phyloP scores from a whole-genome alignment of 1,284 basidiomycete species.

The Trichosporon faecale region DNA sequence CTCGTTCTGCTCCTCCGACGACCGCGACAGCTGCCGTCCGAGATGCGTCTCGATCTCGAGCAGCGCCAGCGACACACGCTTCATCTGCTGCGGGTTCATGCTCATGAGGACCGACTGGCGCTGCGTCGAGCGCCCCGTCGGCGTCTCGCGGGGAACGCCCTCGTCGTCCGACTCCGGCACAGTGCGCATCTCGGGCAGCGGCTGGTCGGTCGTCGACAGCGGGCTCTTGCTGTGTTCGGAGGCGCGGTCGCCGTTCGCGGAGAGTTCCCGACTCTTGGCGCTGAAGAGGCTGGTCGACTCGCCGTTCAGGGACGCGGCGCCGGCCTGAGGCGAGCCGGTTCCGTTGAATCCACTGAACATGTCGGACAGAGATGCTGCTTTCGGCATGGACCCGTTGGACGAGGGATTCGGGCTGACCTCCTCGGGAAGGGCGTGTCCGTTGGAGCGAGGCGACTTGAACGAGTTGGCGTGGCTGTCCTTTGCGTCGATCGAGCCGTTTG shows the following conservation, averaged over 20 bases:
- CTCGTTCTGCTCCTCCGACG: conserved; percentile 20
- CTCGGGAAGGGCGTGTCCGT: neutral
- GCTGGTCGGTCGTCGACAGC: neutral
- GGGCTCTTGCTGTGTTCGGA: conserved; percentile 1
- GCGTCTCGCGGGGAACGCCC: neutral
- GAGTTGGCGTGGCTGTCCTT: neutral
- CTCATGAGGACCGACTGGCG: conserved; percentile 39
- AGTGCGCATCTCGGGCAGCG: neutral
- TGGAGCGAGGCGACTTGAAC: neutral
- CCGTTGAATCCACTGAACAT: neutral
- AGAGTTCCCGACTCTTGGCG: neutral
- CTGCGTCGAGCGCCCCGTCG: conserved; percentile 13
- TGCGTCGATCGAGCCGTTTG: conserved; percentile 4
- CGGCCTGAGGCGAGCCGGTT: neutral
- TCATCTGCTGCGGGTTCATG: conserved; percentile 40
- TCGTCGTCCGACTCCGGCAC: conserved; percentile 1
- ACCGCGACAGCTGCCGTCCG: conserved; percentile 6
- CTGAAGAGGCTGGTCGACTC: conserved; percentile 4
- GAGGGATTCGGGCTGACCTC: neutral
- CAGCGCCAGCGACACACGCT: conserved; percentile 45
- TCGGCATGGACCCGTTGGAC: conserved; percentile 2
- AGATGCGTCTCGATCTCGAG: conserved; percentile 41
- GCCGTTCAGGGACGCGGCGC: neutral
- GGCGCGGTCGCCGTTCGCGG: neutral
- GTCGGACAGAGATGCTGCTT: neutral